Evolutionary conservation across 495 filamentous ascomycete genomes (phyloP), one percentile per base, ranked within the genome.

Genomic region (Cenococcum geophilum): DNA sequence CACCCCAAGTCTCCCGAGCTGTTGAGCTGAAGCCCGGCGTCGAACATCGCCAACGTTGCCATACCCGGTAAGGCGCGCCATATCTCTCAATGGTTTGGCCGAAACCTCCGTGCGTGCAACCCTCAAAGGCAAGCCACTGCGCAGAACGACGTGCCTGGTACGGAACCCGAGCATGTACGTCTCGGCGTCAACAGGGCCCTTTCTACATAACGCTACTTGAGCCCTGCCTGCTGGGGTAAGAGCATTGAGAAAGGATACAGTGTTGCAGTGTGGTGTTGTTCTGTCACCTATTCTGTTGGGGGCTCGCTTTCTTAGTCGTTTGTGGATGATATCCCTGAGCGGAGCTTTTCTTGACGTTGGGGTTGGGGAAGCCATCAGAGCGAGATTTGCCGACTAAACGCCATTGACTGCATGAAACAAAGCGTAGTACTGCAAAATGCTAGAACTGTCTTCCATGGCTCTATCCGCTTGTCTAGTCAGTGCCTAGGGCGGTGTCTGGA

Each of bases 1-100:
- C 16, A 61, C 56, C 65, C 61, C 65, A 64, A 68, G 61, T 53
- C 49, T 62, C 51, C 66, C 62, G 66, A 57, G 53, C 65, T 68
- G 62, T 65, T 62, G 62, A 65, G 62, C 59, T 61, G 61, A 61
- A 58, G 61, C 60, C 63, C 49, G 48, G 48, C 48, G 18, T 27
- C 18, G 48, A 58, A 20, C 63, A 58, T 61, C 52, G 52, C 48
- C 63, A 58, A 55, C 63, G 58, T 34, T 61, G 64, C 64, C 64
- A 59, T 54, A 52, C 37, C 49, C 32, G 65, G 60, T 54, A 63
- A 61, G 51, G 63, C 49, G 49, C 49, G 49, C 20, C 25, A 32
- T 23, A 6, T 16, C 25, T 16, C 49, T 32, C 25, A 23, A 52
- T 25, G 21, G 20, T 27, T 43, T 58, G 6, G 42, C 58, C 63